Evolutionary conservation across 164 flowering plant genomes (phyloP).

Genomic region (Macadamia integrifolia): DNA sequence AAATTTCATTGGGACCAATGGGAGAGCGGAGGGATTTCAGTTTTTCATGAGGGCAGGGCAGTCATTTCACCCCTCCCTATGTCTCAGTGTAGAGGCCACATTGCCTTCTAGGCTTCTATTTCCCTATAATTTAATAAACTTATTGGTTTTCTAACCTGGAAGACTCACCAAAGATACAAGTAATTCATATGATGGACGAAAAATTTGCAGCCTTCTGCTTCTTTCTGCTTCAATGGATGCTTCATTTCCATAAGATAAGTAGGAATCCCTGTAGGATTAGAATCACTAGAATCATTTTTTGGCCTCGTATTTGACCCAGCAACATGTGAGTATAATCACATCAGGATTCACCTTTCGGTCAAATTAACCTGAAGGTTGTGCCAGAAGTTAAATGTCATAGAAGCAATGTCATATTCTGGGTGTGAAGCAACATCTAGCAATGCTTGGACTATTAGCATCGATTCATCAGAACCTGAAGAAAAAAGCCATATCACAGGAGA

Average conservation of each 20-base stretch:
- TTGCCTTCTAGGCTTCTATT: too few species aligned
- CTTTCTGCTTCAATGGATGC: conserved; percentile 79
- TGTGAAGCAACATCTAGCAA: conserved; percentile 88
- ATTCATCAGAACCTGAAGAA: conserved; percentile 61
- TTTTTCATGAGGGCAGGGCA: too few species aligned
- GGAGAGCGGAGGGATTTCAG: too few species aligned
- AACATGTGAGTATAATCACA: neutral
- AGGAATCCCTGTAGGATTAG: conserved; percentile 53
- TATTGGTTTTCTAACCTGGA: neutral
- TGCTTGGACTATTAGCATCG: conserved; percentile 87
- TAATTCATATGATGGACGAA: conserved; percentile 71
- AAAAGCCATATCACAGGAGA: conserved; percentile 5
- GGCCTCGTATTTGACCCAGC: neutral
- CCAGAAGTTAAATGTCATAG: conserved; percentile 98
- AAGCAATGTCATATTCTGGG: conserved; percentile 92
- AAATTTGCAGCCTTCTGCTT: conserved; percentile 62
- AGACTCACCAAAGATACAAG: conserved; percentile 87
- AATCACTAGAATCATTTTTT: conserved; percentile 8
- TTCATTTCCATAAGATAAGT: conserved; percentile 56
- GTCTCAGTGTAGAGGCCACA: too few species aligned
- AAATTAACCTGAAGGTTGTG: conserved; percentile 86
- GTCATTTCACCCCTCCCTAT: too few species aligned
- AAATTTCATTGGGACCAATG: too few species aligned
- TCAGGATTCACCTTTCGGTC: conserved; percentile 58
- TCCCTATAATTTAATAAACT: too few species aligned